Conservation (phyloP, 495 filamentous ascomycete species). For the Penicillium ucsense region DNA sequence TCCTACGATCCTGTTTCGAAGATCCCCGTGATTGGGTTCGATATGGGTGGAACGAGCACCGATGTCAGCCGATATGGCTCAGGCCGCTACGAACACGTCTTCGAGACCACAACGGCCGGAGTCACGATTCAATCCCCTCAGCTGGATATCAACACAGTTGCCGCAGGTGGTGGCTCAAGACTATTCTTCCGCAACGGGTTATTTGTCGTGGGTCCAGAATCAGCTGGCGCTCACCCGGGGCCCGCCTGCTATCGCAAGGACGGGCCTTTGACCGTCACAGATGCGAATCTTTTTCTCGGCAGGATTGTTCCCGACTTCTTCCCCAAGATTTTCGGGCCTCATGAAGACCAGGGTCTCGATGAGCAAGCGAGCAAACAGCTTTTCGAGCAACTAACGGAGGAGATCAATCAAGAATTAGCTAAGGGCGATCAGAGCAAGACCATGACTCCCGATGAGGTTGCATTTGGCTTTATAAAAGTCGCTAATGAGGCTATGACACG, state of each 20-base stretch:
- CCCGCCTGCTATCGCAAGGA: slow-evolving; percentile 90
- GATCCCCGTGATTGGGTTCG: slow-evolving; percentile 84
- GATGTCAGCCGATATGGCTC: slow-evolving; percentile 68
- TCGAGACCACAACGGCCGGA: slow-evolving; percentile 88
- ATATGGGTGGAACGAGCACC: slow-evolving; percentile 89
- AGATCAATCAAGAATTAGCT: slow-evolving; percentile 52
- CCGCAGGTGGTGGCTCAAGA: slow-evolving; percentile 80
- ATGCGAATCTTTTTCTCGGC: slow-evolving; percentile 81
- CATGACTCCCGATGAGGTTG: slow-evolving; percentile 75
- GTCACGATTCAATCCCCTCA: slow-evolving; percentile 90
- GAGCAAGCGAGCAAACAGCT: slow-evolving; percentile 55
- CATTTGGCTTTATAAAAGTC: slow-evolving; percentile 58
- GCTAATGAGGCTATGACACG: slow-evolving; percentile 95
- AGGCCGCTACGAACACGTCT: slow-evolving; percentile 85
- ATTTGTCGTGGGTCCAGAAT: slow-evolving; percentile 88
- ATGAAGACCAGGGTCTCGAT: slow-evolving; percentile 75
- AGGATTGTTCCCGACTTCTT: slow-evolving; percentile 86
- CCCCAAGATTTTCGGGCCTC: slow-evolving; percentile 83
- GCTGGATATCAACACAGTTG: slow-evolving; percentile 91
- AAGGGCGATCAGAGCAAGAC: slow-evolving; percentile 41
- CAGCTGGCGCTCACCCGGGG: slow-evolving; percentile 78
- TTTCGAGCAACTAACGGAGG: slow-evolving; percentile 59
- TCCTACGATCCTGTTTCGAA: slow-evolving; percentile 71
- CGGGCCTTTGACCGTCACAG: slow-evolving; percentile 81
- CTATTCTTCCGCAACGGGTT: slow-evolving; percentile 79